These are phyloP conservation scores for Cladosporium sp. DNA, from an alignment of 2,329 filamentous ascomycete species.

Conservation along the genomic window DNA sequence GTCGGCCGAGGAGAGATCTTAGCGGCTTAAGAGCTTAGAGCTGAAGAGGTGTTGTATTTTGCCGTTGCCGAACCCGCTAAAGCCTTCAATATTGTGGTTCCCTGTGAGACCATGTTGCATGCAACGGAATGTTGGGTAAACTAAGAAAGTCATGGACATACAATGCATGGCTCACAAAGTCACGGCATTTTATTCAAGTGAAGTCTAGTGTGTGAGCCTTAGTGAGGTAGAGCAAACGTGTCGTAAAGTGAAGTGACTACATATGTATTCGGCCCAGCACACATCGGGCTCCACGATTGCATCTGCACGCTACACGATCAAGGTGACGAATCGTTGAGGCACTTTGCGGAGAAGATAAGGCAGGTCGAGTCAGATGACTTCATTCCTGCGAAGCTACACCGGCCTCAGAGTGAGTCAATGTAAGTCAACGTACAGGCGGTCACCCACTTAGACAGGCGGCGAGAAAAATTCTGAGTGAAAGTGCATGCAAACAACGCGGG, in stretches of 20 bases:
- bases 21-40: background rate
- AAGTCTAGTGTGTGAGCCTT: background rate
- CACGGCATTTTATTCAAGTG: background rate
- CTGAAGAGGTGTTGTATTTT: background rate
- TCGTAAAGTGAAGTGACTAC: background rate
- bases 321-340: constrained; percentile 9
- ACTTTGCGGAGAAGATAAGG: constrained; percentile 15
- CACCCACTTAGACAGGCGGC: constrained; percentile 8
- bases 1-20: constrained; percentile 2
- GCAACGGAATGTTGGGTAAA: constrained; percentile 1
- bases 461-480: constrained; percentile 15
- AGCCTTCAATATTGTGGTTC: constrained; percentile 14
- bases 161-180: background rate
- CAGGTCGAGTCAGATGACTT: constrained; percentile 12
- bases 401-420: constrained; percentile 11
- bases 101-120: constrained; percentile 9
- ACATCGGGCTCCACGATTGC: background rate
- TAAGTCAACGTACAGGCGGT: background rate
- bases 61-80: constrained; percentile 8
- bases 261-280: background rate
- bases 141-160: constrained; percentile 2
- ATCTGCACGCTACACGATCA: background rate
- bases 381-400: constrained; percentile 3
- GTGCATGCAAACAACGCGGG: constrained; percentile 3
- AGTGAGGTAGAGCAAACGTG: background rate